Evolutionary conservation across 2,329 filamentous ascomycete species (phyloP).

Genomic region (Fusarium mangiferae): DNA sequence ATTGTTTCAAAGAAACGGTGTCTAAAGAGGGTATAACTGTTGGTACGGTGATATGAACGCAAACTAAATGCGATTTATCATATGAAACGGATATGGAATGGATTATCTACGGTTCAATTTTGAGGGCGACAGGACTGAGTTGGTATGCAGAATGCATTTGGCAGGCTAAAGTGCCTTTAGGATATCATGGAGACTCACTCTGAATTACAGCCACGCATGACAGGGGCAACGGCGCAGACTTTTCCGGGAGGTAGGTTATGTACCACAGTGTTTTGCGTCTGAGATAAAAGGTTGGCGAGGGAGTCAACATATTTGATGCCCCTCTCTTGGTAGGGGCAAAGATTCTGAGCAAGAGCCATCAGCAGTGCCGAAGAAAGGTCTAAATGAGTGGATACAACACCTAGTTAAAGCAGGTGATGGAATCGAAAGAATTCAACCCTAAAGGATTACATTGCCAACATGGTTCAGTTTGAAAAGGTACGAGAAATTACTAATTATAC

Average conservation of each 20-base stretch:
- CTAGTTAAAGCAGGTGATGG: too few species aligned
- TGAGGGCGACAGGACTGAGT: conserved; percentile 16
- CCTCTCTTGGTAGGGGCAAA: too few species aligned
- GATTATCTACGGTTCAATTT: conserved; percentile 18
- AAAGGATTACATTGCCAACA: too few species aligned
- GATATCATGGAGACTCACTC: conserved; percentile 35
- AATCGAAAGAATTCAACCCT: too few species aligned
- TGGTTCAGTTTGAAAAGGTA: too few species aligned
- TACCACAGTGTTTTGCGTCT: too few species aligned
- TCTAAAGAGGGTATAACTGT: conserved; percentile 45
- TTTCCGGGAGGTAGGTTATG: background rate
- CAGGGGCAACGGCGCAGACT: conserved; percentile 27
- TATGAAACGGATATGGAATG: background rate
- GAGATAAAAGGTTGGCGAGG: too few species aligned
- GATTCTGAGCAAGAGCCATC: too few species aligned
- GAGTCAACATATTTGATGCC: too few species aligned
- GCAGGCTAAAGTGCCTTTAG: background rate
- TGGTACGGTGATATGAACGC: conserved; percentile 45
- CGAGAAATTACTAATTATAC: too few species aligned
- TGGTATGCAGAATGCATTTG: conserved; percentile 14
- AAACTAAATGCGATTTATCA: conserved; percentile 7
- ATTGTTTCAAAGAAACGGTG: conserved; percentile 49
- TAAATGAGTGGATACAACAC: too few species aligned
- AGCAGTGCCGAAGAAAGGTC: too few species aligned
- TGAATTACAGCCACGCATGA: conserved; percentile 33